Conservation (phyloP, 2,329 filamentous ascomycete species). For the Dothideomycetes sp. region DNA sequence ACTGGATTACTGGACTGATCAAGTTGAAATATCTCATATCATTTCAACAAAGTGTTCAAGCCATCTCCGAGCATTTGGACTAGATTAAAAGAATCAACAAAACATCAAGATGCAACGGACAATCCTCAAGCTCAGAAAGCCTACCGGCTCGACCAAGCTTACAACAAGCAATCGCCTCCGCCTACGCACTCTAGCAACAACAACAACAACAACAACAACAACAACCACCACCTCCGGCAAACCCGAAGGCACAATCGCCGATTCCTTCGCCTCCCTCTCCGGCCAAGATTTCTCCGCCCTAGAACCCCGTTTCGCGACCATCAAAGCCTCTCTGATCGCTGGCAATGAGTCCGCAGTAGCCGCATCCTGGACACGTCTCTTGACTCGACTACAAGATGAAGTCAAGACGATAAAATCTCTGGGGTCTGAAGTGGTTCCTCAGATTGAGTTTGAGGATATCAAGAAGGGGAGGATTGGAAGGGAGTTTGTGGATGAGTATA, state of each 20-base stretch:
- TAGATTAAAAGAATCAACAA: background rate
- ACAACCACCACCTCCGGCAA: constrained; percentile 27
- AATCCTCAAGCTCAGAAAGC: background rate
- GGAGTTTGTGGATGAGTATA: constrained; percentile 48
- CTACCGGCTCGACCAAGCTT: background rate
- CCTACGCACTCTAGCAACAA: too few relatives aligned
- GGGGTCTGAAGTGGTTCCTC: constrained; percentile 35
- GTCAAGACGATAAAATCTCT: constrained; percentile 35
- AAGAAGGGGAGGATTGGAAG: constrained; percentile 40
- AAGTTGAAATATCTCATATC: too few relatives aligned
- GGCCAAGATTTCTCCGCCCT: constrained; percentile 38
- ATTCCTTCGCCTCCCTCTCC: constrained; percentile 41
- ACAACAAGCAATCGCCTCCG: constrained; percentile 1
- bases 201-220: constrained; percentile 13
- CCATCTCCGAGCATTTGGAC: too few relatives aligned
- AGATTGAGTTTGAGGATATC: constrained; percentile 40
- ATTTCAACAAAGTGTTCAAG: too few relatives aligned
- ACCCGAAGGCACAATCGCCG: constrained; percentile 41
- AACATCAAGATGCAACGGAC: constrained; percentile 1
- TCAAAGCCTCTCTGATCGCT: constrained; percentile 37
- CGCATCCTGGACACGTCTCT: constrained; percentile 39
- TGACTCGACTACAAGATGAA: constrained; percentile 35
- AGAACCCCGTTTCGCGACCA: constrained; percentile 35
- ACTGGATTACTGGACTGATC: too few relatives aligned
- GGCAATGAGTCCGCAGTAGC: constrained; percentile 40